Conservation (phyloP, 305 asterid species). For the Fraxinus xanthoxyloides region DNA sequence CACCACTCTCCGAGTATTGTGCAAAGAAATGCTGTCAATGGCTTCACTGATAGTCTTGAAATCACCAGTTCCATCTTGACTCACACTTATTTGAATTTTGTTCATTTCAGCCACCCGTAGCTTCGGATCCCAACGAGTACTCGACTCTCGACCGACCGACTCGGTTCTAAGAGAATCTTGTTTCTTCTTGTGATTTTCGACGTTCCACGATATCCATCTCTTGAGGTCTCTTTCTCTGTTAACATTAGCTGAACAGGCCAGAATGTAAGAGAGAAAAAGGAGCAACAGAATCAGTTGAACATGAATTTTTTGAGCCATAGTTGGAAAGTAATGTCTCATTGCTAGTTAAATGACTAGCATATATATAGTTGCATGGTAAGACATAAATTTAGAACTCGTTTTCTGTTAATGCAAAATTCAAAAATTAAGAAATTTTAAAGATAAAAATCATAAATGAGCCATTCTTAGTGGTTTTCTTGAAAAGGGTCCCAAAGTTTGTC, state of each 20-base stretch:
- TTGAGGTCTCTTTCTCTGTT: slow-evolving; percentile 13
- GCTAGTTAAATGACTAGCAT: background rate
- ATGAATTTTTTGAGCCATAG: slow-evolving; percentile 28
- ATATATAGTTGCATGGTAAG: slow-evolving; percentile 17
- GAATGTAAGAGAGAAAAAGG: slow-evolving; percentile 18
- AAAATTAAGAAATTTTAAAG: background rate
- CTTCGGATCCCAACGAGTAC: slow-evolving; percentile 24
- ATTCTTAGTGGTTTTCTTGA: background rate
- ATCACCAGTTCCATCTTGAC: slow-evolving; percentile 47
- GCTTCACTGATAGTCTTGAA: slow-evolving; percentile 52
- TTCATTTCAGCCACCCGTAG: slow-evolving; percentile 48
- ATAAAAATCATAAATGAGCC: background rate
- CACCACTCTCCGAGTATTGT: slow-evolving; percentile 43
- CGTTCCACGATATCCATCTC: slow-evolving; percentile 42
- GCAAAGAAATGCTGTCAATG: slow-evolving; percentile 37
- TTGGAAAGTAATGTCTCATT: background rate
- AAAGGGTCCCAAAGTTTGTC: slow-evolving; percentile 26
- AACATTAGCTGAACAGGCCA: slow-evolving; percentile 14
- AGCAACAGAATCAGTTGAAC: slow-evolving; percentile 15
- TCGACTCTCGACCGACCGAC: background rate
- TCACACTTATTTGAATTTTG: slow-evolving; percentile 34
- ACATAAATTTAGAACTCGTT: background rate
- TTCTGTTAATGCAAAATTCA: background rate
- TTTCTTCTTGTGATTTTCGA: slow-evolving; percentile 23
- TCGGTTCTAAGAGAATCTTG: background rate